Evolutionary conservation across 78 protist species (phyloP), one percentile per base, ranked within the genome.

Genomic region (Dictyostelium citrinum): DNA sequence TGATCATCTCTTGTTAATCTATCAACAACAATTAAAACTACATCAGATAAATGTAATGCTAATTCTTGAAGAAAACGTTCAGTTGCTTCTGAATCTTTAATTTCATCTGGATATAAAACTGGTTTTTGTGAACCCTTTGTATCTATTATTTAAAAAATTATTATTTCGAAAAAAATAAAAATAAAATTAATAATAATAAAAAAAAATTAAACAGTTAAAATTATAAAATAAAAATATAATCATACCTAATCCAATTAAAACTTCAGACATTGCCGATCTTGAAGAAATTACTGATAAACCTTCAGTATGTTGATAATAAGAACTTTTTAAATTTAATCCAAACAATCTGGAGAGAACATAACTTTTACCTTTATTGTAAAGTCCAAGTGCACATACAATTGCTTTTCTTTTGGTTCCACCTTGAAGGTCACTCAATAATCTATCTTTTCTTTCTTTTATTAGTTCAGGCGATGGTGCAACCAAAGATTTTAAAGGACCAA

Each of bases 1-100:
- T 81, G 84, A 37, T 81, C 84, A 20, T 81, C 84, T 31, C 76
- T 27, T 0, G 84, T 81, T 6, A 81, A 61, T 31, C 74, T 24
- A 22, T 81, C 27, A 20, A 81, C 84, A 8, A 81, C 84, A 58
- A 81, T 81, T 7, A 81, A 24, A 1, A 81, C 74, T 5, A 81
- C 46, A 81, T 81, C 84, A 8, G 84, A 81, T 4, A 81, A 12
- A 22, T 12, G n/a, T 10, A 81, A 33, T 0, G 84, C 31, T 1
- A 81, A 31, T 12, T 22, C 14, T 81, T 58, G 41, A 0, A 81
- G 14, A 31, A 81, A 81, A 4, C n/a, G 3, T n/a, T 81, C 75
- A 31, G 75, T 67, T 11, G 33, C 33, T 31, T 67, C 41, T 1
- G 75, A 24, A 29, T 67, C 75, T 29, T 4, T 67, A 12, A 67